Base-by-base conservation (phyloP, 148 eudicot species). In the Chenopodium suecicum region DNA sequence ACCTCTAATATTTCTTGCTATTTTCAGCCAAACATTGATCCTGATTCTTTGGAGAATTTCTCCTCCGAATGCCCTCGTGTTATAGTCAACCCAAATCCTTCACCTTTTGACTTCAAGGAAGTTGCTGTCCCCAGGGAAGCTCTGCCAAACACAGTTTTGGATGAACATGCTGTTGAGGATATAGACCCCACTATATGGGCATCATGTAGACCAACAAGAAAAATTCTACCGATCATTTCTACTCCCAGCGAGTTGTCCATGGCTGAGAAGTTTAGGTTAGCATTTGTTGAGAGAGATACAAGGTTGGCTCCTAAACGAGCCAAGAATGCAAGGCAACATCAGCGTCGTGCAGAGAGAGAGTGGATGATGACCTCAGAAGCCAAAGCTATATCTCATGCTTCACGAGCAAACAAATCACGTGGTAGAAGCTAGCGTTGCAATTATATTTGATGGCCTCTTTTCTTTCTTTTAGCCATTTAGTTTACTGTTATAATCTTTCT, bases 291-390 rank as follows among this genome's bases (percentile, higher is more conserved):
- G 85, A 89, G 99, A 87, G 99, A 96, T 85, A 89, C 82, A 72
- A 90, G 93, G 78, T 65, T 94, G 32, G 99, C 99, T 1, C 98
- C 99, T 9, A 96, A 96, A 83, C 90, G 99, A 27, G 99, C 99
- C 50, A 96, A 96, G 82, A 96, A 96, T 23, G 97, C 93, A 67
- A 87, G 99, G 76, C 99, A 94, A 85, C 92, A 87, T 46, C 94
- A 92, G 77, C 85, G 99, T 37, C 98, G 98, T 69, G 94, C 93
- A 27, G 90, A 91, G 85, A 89, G 85, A 83, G 95, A 92, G 75
- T 86, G 94, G 98, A 84, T 91, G 84, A 82, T 66, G 31, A 90
- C 87, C 78, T 52, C 90, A 0, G 91, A 89, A 16, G 97, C 90
- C 22, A 92, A 92, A 87, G 89, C 98, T 41, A 19, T 91, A 48